Evolutionary conservation across 2,329 filamentous ascomycete species (phyloP).

Genomic region (Drechslerella coelobrocha): DNA sequence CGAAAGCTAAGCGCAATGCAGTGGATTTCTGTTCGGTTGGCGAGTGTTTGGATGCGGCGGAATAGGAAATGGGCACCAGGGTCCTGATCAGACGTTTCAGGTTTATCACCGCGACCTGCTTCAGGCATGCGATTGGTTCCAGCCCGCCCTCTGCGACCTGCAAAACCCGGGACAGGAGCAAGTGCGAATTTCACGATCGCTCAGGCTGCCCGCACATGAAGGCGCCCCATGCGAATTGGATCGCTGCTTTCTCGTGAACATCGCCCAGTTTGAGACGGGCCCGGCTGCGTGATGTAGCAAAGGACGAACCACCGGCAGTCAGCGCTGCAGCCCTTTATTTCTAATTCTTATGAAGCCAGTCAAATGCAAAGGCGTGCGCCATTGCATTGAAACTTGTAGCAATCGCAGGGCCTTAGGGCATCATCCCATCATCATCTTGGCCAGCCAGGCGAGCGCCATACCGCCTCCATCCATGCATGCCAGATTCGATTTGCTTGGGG

Average conservation of each 20-base stretch:
- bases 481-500: neutral
- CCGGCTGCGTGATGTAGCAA: too few species aligned
- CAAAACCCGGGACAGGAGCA: conserved; percentile 36
- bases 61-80: conserved; percentile 45
- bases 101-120: conserved; percentile 45
- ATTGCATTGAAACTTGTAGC: neutral
- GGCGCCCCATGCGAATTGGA: conserved; percentile 12
- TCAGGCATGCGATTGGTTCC: conserved; percentile 28
- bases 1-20: neutral
- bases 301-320: too few species aligned
- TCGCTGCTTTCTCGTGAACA: neutral
- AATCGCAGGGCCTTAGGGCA: too few species aligned
- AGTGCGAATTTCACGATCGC: conserved; percentile 48
- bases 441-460: conserved; percentile 18
- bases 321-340: conserved; percentile 25
- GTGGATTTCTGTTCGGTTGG: neutral
- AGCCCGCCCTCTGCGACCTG: conserved; percentile 5
- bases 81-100: conserved; percentile 50
- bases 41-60: conserved; percentile 9
- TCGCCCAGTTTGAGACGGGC: neutral
- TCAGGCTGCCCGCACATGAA: conserved; percentile 29
- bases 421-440: neutral
- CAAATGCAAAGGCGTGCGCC: neutral
- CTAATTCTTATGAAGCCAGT: too few species aligned
- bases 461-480: conserved; percentile 7